These are phyloP conservation scores for Apophysomyces ossiformis DNA, from an alignment of 371 early-diverging fungal species.

Conservation along the genomic window DNA sequence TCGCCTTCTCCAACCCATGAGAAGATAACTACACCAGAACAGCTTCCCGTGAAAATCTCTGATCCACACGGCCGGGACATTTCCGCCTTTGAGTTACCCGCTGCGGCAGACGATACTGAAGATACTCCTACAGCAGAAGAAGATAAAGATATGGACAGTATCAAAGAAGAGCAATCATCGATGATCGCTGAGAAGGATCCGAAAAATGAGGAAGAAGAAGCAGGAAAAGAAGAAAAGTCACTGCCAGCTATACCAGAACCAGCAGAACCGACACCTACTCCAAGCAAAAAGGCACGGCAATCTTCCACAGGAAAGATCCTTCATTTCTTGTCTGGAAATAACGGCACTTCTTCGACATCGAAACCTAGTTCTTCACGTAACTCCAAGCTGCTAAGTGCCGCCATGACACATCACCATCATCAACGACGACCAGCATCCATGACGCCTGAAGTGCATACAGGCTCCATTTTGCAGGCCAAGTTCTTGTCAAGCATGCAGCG, in stretches of 20 bases:
- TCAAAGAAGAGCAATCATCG: background rate
- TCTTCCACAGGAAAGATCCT: conserved; percentile 38
- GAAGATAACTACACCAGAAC: conserved; percentile 1
- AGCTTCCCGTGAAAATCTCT: background rate
- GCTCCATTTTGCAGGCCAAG: conserved; percentile 50
- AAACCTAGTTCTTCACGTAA: conserved; percentile 11
- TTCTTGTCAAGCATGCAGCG: conserved; percentile 47
- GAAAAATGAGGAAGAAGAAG: background rate
- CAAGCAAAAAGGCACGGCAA: conserved; percentile 16
- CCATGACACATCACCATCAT: background rate
- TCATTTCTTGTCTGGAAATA: conserved; percentile 36
- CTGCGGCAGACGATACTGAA: background rate
- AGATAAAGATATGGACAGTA: background rate
- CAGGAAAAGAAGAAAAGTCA: conserved; percentile 1
- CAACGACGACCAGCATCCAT: conserved; percentile 9
- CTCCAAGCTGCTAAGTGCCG: background rate
- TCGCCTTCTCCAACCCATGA: background rate
- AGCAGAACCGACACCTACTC: conserved; percentile 14
- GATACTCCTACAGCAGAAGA: background rate
- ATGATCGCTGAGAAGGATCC: too few species aligned
- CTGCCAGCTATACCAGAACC: background rate
- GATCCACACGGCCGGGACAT: conserved; percentile 14
- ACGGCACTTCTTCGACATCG: conserved; percentile 25
- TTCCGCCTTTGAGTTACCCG: conserved; percentile 16
- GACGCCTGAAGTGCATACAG: conserved; percentile 6